Evolutionary conservation across 345 rosid genomes (phyloP).

Genomic region (Brassica incana): DNA sequence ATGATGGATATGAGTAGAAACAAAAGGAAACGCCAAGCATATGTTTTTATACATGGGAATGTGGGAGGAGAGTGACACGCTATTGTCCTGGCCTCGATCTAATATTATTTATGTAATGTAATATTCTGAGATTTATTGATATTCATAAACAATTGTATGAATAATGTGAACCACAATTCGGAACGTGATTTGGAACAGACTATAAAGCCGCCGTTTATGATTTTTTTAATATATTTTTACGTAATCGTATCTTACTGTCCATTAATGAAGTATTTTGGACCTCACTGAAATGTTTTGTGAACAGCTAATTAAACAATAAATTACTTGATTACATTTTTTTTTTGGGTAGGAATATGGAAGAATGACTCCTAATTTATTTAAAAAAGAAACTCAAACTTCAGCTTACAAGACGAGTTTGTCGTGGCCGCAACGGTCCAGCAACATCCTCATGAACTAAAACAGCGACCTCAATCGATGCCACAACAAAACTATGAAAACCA

Average conservation of each 20-base stretch:
- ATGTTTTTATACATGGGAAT: slow-evolving; percentile 30
- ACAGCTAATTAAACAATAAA: neutral
- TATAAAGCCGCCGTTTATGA: slow-evolving; percentile 39
- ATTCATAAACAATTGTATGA: neutral
- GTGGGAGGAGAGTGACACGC: slow-evolving; percentile 15
- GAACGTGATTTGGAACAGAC: slow-evolving; percentile 35
- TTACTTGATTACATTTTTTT: neutral
- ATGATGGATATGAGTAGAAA: slow-evolving; percentile 8
- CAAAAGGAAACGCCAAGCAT: slow-evolving; percentile 32
- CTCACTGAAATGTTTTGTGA: neutral
- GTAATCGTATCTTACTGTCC: slow-evolving; percentile 1
- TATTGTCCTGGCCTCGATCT: neutral
- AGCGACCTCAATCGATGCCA: no score
- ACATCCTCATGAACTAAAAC: no score
- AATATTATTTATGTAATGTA: slow-evolving; percentile 1
- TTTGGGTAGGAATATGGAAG: no score
- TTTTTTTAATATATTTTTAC: neutral
- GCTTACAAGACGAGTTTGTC: no score
- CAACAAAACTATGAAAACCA: no score
- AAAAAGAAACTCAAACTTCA: no score
- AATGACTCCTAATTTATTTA: no score
- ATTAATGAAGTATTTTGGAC: neutral
- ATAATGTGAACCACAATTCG: slow-evolving; percentile 35
- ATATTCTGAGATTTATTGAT: neutral
- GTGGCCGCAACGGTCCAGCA: no score